These are phyloP conservation scores for Geoglossum glabrum DNA, from an alignment of 495 filamentous ascomycete species.

Conservation along the genomic window DNA sequence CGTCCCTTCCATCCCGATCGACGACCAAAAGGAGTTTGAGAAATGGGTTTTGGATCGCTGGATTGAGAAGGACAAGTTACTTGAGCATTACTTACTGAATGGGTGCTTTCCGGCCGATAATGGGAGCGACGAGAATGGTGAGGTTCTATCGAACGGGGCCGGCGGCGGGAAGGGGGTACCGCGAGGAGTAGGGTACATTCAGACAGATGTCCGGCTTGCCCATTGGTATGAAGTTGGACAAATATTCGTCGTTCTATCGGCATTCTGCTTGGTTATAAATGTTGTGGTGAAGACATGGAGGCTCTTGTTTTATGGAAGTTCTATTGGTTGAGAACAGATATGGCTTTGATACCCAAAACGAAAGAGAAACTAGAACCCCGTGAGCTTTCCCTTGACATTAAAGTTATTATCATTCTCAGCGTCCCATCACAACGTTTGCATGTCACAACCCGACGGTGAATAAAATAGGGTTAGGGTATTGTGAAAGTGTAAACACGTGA, in stretches of 20 bases:
- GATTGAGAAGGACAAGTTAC: slow-evolving; percentile 59
- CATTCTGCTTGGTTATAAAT: background rate
- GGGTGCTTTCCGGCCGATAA: slow-evolving; percentile 50
- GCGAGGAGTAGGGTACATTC: slow-evolving; percentile 30
- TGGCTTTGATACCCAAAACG: background rate
- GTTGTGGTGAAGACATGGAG: background rate
- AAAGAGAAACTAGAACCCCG: background rate
- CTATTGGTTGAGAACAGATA: background rate
- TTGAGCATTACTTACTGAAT: slow-evolving; percentile 48
- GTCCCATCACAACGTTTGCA: too few relatives aligned
- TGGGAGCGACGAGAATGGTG: slow-evolving; percentile 22
- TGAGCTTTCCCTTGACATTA: background rate
- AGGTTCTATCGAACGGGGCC: slow-evolving; percentile 10
- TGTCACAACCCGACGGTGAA: too few relatives aligned
- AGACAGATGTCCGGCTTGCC: slow-evolving; percentile 32
- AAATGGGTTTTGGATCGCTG: slow-evolving; percentile 56
- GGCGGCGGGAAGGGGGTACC: slow-evolving; percentile 15
- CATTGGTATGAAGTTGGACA: slow-evolving; percentile 24
- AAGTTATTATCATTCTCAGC: too few relatives aligned
- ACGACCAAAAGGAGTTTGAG: slow-evolving; percentile 41
- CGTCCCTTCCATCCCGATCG: slow-evolving; percentile 43
- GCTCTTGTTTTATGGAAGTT: background rate
- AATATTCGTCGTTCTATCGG: slow-evolving; percentile 12
- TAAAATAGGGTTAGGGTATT: too few relatives aligned
- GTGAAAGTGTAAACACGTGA: too few relatives aligned